Conservation (phyloP, 1,284 basidiomycete species). For the Ustilago cynodontis region DNA sequence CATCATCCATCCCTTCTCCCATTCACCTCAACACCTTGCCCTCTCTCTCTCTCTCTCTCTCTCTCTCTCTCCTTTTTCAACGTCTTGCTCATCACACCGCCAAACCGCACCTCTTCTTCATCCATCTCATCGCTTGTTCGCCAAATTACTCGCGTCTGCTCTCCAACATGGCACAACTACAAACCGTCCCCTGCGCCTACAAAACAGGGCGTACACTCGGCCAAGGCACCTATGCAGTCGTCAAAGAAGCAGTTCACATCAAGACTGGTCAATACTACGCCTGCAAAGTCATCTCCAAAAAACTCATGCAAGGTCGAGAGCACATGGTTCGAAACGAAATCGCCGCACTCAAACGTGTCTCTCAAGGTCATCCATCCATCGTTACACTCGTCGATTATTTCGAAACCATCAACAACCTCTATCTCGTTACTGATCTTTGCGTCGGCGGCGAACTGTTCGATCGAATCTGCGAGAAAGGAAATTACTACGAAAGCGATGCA, state of each 20-base stretch:
- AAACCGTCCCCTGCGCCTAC: constrained; percentile 68
- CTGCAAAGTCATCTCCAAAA: constrained; percentile 80
- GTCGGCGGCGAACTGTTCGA: constrained; percentile 98
- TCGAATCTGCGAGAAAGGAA: constrained; percentile 96
- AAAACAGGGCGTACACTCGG: constrained; percentile 72
- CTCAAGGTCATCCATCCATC: constrained; percentile 84
- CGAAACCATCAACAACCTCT: constrained; percentile 90
- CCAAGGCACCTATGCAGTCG: constrained; percentile 90
- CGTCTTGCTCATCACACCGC: no score
- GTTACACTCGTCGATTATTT: constrained; percentile 90
- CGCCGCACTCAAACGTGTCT: constrained; percentile 91
- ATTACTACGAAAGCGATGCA: constrained; percentile 97
- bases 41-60: no score
- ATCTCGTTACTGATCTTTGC: constrained; percentile 93
- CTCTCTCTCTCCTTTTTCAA: neutral
- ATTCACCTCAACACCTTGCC: no score
- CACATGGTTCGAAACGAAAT: constrained; percentile 92
- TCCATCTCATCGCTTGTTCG: neutral
- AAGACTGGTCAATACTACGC: constrained; percentile 77
- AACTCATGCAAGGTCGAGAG: constrained; percentile 82
- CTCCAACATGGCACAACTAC: constrained; percentile 42
- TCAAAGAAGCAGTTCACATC: constrained; percentile 96
- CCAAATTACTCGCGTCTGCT: no score
- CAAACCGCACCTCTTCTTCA: no score
- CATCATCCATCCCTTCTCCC: no score